Evolutionary conservation across 805 yeast genomes (phyloP).

Genomic region (Candida wancherniae): DNA sequence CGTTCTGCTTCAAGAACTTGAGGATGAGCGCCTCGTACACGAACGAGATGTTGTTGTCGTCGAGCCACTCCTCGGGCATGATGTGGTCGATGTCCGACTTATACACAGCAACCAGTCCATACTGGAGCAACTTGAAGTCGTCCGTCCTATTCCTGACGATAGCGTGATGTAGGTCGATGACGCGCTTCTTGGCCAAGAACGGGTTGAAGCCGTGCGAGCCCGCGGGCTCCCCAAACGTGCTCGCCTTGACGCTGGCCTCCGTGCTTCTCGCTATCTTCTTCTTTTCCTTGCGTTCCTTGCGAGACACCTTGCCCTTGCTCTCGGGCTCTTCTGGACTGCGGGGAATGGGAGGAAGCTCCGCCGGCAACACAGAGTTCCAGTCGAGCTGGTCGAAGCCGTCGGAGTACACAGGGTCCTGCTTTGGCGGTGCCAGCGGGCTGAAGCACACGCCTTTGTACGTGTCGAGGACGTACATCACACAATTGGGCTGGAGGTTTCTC

Average conservation of each 20-base stretch:
- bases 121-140: constrained; percentile 39
- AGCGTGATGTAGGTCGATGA: constrained; percentile 4
- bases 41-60: constrained; percentile 63
- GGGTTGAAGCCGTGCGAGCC: constrained; percentile 4
- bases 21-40: constrained; percentile 47
- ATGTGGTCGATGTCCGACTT: constrained; percentile 55
- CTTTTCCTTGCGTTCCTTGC: constrained; percentile 8
- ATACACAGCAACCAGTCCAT: constrained; percentile 54
- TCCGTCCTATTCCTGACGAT: constrained; percentile 7
- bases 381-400: constrained; percentile 14
- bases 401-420: constrained; percentile 1
- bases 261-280: constrained; percentile 2
- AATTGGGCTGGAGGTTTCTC: too few species aligned
- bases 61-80: constrained; percentile 66
- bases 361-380: constrained; percentile 9
- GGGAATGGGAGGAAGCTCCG: too few species aligned
- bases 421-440: constrained; percentile 4
- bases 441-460: constrained; percentile 18
- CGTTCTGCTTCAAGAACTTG: constrained; percentile 16
- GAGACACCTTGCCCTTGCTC: constrained; percentile 5
- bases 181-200: constrained; percentile 6
- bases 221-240: neutral
- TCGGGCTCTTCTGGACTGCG: constrained; percentile 1
- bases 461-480: constrained; percentile 14
- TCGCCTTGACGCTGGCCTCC: constrained; percentile 1